phyloP scores from a whole-genome alignment of 371 early-diverging fungal species.

The Synchytrium microbalum region DNA sequence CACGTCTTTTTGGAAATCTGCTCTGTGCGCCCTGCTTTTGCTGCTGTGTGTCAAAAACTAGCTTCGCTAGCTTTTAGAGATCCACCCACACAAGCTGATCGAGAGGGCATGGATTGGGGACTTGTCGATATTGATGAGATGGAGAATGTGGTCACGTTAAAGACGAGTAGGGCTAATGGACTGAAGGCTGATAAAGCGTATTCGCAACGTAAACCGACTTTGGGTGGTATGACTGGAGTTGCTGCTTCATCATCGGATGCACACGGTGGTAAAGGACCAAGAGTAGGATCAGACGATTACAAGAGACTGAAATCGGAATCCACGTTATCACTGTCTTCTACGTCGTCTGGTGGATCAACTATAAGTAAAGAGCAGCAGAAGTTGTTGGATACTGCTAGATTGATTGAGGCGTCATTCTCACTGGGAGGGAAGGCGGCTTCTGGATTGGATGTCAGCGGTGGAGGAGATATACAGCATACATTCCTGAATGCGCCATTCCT shows the following conservation, averaged over 20 bases:
- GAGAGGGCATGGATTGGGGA: conserved; percentile 23
- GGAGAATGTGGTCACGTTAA: not conserved
- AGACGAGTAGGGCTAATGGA: not conserved
- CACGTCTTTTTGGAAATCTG: conserved; percentile 30
- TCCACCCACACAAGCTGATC: conserved; percentile 10
- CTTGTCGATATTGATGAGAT: conserved; percentile 16
- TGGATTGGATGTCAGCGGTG: not conserved
- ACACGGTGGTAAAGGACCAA: no score
- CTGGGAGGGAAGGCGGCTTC: not conserved
- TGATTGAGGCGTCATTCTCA: not conserved
- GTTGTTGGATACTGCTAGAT: not conserved
- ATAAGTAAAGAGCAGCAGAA: not conserved
- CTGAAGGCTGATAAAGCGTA: not conserved
- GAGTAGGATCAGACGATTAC: not conserved
- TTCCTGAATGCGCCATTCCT: conserved; percentile 14
- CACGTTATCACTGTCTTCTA: not conserved
- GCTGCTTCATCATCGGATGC: not conserved
- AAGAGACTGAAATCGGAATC: not conserved
- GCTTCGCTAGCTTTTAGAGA: conserved; percentile 17
- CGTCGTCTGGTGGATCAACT: not conserved
- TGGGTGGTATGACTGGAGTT: not conserved
- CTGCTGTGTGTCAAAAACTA: conserved; percentile 26
- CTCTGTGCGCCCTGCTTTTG: conserved; percentile 19
- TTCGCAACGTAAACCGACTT: not conserved
- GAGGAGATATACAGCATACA: not conserved